Percentiles rank a stretch among this genome's conserved stretches.
These are phyloP conservation scores for Mycena citricolor DNA, from an alignment of 1,284 basidiomycete species.

Conservation along the genomic window DNA sequence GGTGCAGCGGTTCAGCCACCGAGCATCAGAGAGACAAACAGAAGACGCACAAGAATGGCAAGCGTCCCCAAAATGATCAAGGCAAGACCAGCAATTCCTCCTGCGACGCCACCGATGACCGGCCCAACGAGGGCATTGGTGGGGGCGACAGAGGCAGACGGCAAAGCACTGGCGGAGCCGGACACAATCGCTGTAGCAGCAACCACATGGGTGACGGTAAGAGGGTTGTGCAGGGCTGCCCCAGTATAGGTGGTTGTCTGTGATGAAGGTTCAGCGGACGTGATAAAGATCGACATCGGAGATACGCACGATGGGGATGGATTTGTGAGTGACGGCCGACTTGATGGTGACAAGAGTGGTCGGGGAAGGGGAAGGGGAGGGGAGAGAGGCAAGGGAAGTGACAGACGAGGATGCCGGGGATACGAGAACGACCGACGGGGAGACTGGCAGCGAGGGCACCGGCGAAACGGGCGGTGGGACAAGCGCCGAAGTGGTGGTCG, in stretches of 20 bases:
- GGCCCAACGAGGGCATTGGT: conserved; percentile 24
- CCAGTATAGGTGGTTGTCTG: conserved; percentile 17
- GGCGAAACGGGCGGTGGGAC: not conserved
- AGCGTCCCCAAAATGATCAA: conserved; percentile 47
- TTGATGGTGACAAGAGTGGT: not conserved
- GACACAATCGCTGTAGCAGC: conserved; percentile 4
- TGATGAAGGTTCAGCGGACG: not conserved
- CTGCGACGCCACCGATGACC: conserved; percentile 55
- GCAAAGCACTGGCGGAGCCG: conserved; percentile 4
- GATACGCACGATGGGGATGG: not conserved
- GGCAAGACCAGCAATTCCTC: conserved; percentile 47
- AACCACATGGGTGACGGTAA: conserved; percentile 15
- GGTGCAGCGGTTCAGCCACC: conserved; percentile 31
- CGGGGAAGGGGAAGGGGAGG: not conserved
- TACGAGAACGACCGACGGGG: not conserved
- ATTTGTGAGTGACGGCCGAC: not conserved
- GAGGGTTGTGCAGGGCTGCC: conserved; percentile 10
- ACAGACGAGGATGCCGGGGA: not conserved
- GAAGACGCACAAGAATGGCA: conserved; percentile 52
- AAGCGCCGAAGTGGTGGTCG: too few species aligned
- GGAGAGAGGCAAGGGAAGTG: too few species aligned
- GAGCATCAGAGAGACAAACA: conserved; percentile 3
- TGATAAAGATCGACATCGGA: conserved; percentile 1
- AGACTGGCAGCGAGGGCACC: not conserved
- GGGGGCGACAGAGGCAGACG: conserved; percentile 4